A percentile compares a stretch with the other conserved stretches of the same genome.
phyloP scores from a whole-genome alignment of 2,329 filamentous ascomycete species.

The Colletotrichum sp. region DNA sequence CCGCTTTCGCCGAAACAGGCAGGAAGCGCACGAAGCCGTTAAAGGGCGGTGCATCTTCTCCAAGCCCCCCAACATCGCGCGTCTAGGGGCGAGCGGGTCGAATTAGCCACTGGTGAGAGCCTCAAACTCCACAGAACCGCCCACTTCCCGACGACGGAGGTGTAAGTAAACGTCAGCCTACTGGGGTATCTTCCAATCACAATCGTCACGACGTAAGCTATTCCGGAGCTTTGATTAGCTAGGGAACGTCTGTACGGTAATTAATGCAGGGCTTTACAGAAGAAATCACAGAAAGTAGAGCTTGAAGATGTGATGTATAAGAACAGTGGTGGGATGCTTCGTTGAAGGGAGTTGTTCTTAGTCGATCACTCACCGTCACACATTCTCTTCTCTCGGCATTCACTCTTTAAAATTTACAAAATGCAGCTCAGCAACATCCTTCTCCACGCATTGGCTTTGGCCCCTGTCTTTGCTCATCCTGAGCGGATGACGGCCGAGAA shows the following conservation, averaged over 20 bases:
- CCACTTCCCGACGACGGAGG: not conserved
- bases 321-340: not conserved
- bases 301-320: not conserved
- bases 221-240: not conserved
- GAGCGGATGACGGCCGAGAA: constrained; percentile 54
- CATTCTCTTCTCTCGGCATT: not conserved
- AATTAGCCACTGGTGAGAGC: not conserved
- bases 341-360: not conserved
- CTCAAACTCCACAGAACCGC: not conserved
- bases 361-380: not conserved
- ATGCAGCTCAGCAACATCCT: not conserved
- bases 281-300: not conserved
- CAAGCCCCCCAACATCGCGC: not conserved
- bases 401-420: not conserved
- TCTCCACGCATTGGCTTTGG: not conserved
- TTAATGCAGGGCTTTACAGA: not conserved
- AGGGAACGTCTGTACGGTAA: not conserved
- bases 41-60: not conserved
- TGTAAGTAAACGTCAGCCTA: not conserved
- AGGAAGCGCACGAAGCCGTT: not conserved
- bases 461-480: constrained; percentile 43
- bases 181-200: not conserved
- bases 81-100: not conserved
- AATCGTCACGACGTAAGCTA: not conserved
- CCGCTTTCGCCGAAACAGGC: not conserved